phyloP scores from a whole-genome alignment of 768 basidiomycete genomes.

The Boletus reticuloceps region DNA sequence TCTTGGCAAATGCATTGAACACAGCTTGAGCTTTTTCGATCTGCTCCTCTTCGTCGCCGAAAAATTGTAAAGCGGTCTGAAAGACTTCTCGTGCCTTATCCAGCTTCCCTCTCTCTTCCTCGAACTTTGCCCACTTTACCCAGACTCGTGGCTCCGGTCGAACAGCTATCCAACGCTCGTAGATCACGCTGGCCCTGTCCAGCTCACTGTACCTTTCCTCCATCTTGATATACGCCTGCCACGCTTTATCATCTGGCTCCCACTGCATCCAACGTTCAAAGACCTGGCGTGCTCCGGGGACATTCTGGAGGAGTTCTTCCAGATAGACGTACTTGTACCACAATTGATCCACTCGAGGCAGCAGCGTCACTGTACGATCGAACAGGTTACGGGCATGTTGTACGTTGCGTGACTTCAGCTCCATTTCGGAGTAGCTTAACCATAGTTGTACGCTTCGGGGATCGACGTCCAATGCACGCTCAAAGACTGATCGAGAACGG shows the following conservation, averaged over 20 bases:
- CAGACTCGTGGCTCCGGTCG: constrained; percentile 76
- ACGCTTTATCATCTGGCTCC: constrained; percentile 99
- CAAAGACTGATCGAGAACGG: constrained; percentile 91
- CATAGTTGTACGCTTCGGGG: constrained; percentile 87
- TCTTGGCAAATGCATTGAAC: constrained; percentile 91
- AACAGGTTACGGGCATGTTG: constrained; percentile 96
- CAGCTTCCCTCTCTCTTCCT: constrained; percentile 66
- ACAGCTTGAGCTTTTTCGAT: constrained; percentile 89
- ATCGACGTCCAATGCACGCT: constrained; percentile 96
- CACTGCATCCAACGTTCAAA: constrained; percentile 99
- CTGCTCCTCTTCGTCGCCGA: constrained; percentile 84
- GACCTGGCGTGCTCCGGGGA: constrained; percentile 94
- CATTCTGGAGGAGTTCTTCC: constrained; percentile 94
- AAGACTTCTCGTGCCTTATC: constrained; percentile 84
- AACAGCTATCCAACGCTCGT: constrained; percentile 86
- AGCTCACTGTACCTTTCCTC: constrained; percentile 91
- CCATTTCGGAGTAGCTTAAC: constrained; percentile 95
- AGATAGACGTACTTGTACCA: constrained; percentile 99
- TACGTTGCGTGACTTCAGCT: constrained; percentile 96
- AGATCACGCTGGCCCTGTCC: constrained; percentile 89
- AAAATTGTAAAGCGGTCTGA: constrained; percentile 88
- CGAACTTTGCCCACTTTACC: constrained; percentile 86
- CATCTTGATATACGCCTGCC: constrained; percentile 99
- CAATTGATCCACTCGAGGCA: constrained; percentile 93
- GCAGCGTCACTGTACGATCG: constrained; percentile 93